phyloP scores from a whole-genome alignment of 192 early-diverging fungal genomes.

The Entomortierella beljakovae region DNA sequence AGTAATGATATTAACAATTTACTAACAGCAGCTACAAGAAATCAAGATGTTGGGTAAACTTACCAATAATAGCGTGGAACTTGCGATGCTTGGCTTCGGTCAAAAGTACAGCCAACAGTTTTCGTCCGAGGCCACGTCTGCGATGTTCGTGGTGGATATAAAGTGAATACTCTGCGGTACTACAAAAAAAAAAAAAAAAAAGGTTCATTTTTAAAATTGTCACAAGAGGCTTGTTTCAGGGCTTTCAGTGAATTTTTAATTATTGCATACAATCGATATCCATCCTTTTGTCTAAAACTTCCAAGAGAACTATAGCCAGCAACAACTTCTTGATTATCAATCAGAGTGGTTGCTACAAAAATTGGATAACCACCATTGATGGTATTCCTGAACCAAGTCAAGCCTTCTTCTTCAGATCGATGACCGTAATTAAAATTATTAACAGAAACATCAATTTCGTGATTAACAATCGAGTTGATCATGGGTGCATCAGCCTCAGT shows the following conservation, averaged over 20 bases:
- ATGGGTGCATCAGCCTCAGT: slow-evolving; percentile 49
- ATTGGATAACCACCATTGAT: slow-evolving; percentile 58
- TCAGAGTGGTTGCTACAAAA: slow-evolving; percentile 54
- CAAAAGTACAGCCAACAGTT: slow-evolving; percentile 54
- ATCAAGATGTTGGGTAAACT: not conserved
- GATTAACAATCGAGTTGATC: slow-evolving; percentile 63
- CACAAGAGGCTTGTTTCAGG: no score
- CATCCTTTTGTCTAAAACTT: slow-evolving; percentile 46
- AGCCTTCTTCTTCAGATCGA: slow-evolving; percentile 50
- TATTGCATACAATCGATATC: slow-evolving; percentile 45
- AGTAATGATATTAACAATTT: not conserved
- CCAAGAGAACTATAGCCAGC: slow-evolving; percentile 41
- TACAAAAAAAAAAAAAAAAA: slow-evolving; percentile 4
- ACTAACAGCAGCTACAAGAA: no score
- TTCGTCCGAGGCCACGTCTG: slow-evolving; percentile 55
- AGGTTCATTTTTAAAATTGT: no score
- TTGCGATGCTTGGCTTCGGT: slow-evolving; percentile 50
- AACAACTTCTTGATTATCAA: slow-evolving; percentile 23
- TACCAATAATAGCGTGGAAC: slow-evolving; percentile 63
- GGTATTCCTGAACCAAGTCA: slow-evolving; percentile 55
- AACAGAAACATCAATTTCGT: slow-evolving; percentile 56
- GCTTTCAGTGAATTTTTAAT: not conserved
- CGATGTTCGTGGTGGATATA: slow-evolving; percentile 63
- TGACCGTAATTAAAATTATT: slow-evolving; percentile 58
- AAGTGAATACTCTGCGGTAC: slow-evolving; percentile 63